Base-by-base conservation (phyloP, 371 early-diverging fungal genomes). In the Nosema muscidifuracis region DNA sequence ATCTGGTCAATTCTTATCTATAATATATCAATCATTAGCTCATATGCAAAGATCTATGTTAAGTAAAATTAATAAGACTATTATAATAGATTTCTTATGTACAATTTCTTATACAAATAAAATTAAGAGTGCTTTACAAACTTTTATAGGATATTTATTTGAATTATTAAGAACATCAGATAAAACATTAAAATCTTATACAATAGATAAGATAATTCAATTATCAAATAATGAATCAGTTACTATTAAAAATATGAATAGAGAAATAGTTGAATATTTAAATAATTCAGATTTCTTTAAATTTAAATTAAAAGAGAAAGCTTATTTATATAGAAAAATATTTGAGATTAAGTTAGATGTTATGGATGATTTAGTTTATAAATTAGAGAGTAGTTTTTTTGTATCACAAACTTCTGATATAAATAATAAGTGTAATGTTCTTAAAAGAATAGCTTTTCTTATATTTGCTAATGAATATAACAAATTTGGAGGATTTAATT, bases 371-470 rank as follows among this genome's bases (percentile, higher is more conserved):
- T 53, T 78, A 13, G 42, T 78, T 36, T 55, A 33, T 22, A 66
- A 69, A 16, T 61, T 76, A 20, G 73, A 70, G 30, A 38, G 55
- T 18, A 65, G 68, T 12, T 71, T 75, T 31, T 79, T 79, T 65
- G 73, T 79, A 26, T 65, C 70, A 13, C 58, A 73, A 30, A 76
- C 66, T 3, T 66, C 75, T 9, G 76, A 79, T 64, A 69, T 73
- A 4, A 55, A 64, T 30, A 57, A 53, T 31, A 62, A 71, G 55
- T 60, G 62, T n/a, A 26, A 60, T 0, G 61, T 75, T 1, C 67
- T 79, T 2, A 76, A 75, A 53, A 65, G 79, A 53, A 47, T 79
- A 30, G 61, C 76, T 4, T 75, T 63, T 67, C 63, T 79, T 43
- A 65, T 79, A 55, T 71, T 75, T 15, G 53, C 47, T 55, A 72